Percentiles rank a stretch among this genome's conserved stretches.
Conservation (phyloP, 345 rosid genomes). For the Bruguiera sexangula region DNA sequence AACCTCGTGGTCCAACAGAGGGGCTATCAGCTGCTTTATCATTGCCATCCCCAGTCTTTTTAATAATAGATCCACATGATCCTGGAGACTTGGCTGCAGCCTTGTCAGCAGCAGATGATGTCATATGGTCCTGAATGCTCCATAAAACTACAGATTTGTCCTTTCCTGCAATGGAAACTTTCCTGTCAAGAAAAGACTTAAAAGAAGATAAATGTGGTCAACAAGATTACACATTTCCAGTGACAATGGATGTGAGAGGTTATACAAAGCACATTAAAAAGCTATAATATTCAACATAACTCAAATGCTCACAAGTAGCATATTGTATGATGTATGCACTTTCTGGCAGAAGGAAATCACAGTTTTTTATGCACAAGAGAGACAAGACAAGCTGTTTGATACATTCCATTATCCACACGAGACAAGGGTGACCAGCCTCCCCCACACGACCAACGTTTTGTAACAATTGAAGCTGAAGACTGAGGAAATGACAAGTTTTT, state of each 20-base stretch:
- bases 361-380: too few species aligned
- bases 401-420: too few species aligned
- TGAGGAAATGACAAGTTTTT: background rate
- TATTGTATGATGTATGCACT: too few species aligned
- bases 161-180: conserved; percentile 42
- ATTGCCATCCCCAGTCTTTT: conserved; percentile 42
- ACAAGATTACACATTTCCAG: background rate
- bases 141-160: conserved; percentile 57
- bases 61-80: conserved; percentile 32
- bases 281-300: background rate
- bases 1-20: conserved; percentile 49
- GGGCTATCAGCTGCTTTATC: conserved; percentile 43
- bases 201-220: background rate
- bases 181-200: conserved; percentile 6
- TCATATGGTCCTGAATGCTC: conserved; percentile 61
- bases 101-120: conserved; percentile 40
- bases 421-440: too few species aligned
- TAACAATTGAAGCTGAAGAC: too few species aligned
- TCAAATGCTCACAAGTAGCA: too few species aligned
- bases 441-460: too few species aligned
- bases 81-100: conserved; percentile 40
- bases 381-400: too few species aligned
- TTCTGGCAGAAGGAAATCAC: too few species aligned
- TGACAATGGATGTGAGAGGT: background rate
- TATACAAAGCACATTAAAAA: background rate